Evolutionary conservation across 371 early-diverging fungal species (phyloP).

Genomic region (Zopfochytrium polystomum): DNA sequence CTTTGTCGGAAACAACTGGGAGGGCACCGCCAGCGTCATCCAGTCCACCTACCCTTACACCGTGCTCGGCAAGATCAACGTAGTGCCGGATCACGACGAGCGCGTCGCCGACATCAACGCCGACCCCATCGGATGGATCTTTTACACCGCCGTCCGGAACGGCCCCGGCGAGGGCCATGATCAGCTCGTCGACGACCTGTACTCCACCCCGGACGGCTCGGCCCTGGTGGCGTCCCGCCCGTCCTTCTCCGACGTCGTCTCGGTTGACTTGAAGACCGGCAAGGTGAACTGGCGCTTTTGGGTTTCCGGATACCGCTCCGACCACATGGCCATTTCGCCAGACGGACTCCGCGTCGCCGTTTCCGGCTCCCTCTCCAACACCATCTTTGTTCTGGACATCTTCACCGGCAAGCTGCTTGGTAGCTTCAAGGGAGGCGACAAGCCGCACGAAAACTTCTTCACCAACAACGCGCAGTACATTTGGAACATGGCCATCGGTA

Average conservation of each 20-base stretch:
- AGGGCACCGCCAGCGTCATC: conserved; percentile 17
- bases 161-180: conserved; percentile 15
- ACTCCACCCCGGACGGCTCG: conserved; percentile 19
- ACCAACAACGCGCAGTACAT: conserved; percentile 12
- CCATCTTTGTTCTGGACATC: conserved; percentile 16
- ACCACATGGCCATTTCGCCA: conserved; percentile 26
- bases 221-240: conserved; percentile 17
- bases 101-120: conserved; percentile 7
- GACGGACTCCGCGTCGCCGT: conserved; percentile 18
- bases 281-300: conserved; percentile 19
- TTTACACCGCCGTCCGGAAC: neutral
- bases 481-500: conserved; percentile 24
- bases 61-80: conserved; percentile 12
- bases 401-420: conserved; percentile 22
- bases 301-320: conserved; percentile 16
- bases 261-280: conserved; percentile 14
- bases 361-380: conserved; percentile 16
- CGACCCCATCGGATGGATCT: conserved; percentile 12
- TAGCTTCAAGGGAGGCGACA: conserved; percentile 20
- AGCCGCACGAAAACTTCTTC: conserved; percentile 24
- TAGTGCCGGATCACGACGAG: conserved; percentile 19
- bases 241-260: conserved; percentile 22
- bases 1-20: conserved; percentile 25
- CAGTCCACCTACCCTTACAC: conserved; percentile 16
- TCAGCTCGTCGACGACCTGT: conserved; percentile 21